Percentiles rank a stretch among this genome's conserved stretches.
These are phyloP conservation scores for Globisporangium cederbergense DNA, from an alignment of 352 stramenopile species.

Conservation along the genomic window DNA sequence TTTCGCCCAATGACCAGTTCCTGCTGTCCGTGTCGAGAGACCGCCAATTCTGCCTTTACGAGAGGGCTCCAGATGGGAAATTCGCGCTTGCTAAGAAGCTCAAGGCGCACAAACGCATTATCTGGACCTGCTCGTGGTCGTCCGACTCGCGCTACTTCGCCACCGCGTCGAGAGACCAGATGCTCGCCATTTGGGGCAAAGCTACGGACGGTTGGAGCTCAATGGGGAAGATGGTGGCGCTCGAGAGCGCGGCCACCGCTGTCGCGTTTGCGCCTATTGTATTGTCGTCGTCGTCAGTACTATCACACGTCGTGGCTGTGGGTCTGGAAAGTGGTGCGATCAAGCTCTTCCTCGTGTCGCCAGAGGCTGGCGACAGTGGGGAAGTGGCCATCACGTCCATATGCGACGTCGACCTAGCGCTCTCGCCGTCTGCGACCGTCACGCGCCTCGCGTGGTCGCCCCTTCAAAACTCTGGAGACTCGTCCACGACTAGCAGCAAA, in stretches of 20 bases:
- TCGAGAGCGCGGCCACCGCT: conserved; percentile 54
- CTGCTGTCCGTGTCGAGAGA: conserved; percentile 74
- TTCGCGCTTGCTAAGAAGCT: conserved; percentile 43
- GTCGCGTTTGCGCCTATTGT: conserved; percentile 45
- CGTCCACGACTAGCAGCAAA: background rate
- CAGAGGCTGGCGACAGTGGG: background rate
- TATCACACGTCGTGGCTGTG: conserved; percentile 42
- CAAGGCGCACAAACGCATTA: conserved; percentile 76
- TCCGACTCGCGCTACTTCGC: conserved; percentile 54
- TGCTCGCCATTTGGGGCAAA: conserved; percentile 48
- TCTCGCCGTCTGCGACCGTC: conserved; percentile 36
- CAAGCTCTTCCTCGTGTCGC: conserved; percentile 27
- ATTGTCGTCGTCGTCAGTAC: background rate
- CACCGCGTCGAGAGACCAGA: conserved; percentile 66
- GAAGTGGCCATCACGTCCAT: conserved; percentile 14
- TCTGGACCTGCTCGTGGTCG: conserved; percentile 77
- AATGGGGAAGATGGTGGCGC: conserved; percentile 16
- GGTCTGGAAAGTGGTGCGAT: conserved; percentile 60
- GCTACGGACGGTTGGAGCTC: conserved; percentile 23
- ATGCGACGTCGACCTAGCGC: conserved; percentile 19
- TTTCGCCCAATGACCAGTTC: conserved; percentile 57
- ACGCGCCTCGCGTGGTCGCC: conserved; percentile 50
- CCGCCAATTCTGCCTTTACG: conserved; percentile 66
- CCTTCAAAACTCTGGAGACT: background rate
- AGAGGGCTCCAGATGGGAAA: conserved; percentile 17